Evolutionary conservation across 2,329 filamentous ascomycete genomes (phyloP).

Genomic region (Trichoderma afroharzianum): DNA sequence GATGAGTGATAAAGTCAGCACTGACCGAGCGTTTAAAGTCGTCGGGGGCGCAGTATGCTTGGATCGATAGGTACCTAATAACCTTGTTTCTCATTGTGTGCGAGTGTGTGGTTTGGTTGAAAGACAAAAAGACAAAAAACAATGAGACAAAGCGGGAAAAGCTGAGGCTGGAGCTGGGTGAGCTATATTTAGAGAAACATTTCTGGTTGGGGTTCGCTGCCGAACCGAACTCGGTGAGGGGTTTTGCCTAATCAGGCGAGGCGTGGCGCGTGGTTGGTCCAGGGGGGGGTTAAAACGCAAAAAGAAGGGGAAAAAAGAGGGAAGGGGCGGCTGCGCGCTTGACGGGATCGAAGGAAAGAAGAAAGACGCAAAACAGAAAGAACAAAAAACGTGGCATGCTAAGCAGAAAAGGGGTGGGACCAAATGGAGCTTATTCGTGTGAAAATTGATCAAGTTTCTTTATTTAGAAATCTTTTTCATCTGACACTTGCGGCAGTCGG

Average conservation of each 20-base stretch:
- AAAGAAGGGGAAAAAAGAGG: no score
- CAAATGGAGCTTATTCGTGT: background rate
- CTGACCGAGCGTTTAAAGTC: background rate
- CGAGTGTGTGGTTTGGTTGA: background rate
- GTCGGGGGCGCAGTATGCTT: background rate
- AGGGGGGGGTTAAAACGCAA: background rate
- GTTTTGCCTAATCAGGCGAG: slow-evolving; percentile 7
- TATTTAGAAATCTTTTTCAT: background rate
- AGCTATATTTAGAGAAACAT: slow-evolving; percentile 6
- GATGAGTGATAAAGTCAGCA: background rate
- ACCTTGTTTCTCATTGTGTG: background rate
- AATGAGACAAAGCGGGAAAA: background rate
- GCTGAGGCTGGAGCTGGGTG: background rate
- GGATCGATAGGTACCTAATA: background rate
- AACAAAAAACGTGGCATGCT: background rate
- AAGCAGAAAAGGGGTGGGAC: background rate
- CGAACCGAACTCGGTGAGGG: background rate
- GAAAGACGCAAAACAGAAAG: background rate
- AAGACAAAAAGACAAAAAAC: background rate
- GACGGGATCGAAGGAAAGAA: background rate
- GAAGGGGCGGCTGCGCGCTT: slow-evolving; percentile 10
- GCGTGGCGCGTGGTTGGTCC: slow-evolving; percentile 11
- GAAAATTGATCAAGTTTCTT: background rate
- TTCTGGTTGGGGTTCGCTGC: background rate
- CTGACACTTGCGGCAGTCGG: background rate